Base-by-base conservation (phyloP, 306 rosid genomes). In the Pachyrhizus erosus region DNA sequence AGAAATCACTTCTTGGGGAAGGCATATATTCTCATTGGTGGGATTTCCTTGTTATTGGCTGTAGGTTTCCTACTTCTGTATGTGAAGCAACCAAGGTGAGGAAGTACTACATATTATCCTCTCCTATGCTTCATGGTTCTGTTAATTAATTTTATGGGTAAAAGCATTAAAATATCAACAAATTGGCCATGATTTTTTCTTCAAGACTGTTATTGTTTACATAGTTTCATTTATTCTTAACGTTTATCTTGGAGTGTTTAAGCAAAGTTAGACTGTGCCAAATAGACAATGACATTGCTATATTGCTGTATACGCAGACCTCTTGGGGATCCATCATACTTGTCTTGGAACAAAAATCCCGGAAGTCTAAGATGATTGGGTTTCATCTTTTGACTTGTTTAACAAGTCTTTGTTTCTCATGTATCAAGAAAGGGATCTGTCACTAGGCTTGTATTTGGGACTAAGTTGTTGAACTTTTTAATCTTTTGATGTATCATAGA, bases 241-340 rank as follows among this genome's bases (percentile, higher is more conserved):
- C 2, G 5, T 39, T 37, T 18, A 24, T 2, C n/a, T 61, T 42
- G 45, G 7, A 6, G 3, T 62, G 46, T 45, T 20, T 66, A 66
- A 31, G 76, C 54, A 42, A 33, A 66, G 4, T 34, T 9, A 34
- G 24, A 21, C 0, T 14, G 0, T 8, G 20, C 12, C n/a, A 66
- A 33, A 61, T 34, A 49, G 8, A 14, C 15, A 40, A 60, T 23
- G 40, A 70, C 76, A 54, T 60, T 81, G 64, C 29, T 48, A 29
- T 48, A 5, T 80, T 85, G 82, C 2, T 70, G 86, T 80, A 71
- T 18, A 39, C 86, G 94, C 97, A 94, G 98, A 89, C 92, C 97
- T 49, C 94, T 92, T 74, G 97, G 94, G 40, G 98, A 94, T 85
- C 94, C 97, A 62, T 86, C 97, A 31, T 94, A 88, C 89, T 87